Conservation (phyloP, 1,284 basidiomycete genomes). For the Xerocomus nothofagi region DNA sequence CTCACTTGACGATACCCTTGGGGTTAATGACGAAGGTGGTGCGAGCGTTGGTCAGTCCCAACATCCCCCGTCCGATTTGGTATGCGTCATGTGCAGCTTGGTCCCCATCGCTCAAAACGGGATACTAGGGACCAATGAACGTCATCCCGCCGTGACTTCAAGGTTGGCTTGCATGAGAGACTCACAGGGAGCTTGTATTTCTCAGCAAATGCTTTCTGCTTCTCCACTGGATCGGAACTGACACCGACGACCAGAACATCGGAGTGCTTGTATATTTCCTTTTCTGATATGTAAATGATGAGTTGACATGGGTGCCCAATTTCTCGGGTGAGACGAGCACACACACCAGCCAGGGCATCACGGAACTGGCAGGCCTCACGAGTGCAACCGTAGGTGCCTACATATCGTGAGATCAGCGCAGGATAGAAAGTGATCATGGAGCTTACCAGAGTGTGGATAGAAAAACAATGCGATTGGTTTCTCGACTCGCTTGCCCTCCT, state of each 20-base stretch:
- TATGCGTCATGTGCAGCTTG: slow-evolving; percentile 65
- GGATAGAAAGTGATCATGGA: neutral
- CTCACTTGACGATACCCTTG: slow-evolving; percentile 62
- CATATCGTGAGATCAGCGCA: slow-evolving; percentile 4
- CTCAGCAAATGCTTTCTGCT: slow-evolving; percentile 72
- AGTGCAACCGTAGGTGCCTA: slow-evolving; percentile 75
- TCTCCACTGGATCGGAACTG: slow-evolving; percentile 65
- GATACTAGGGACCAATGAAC: slow-evolving; percentile 48
- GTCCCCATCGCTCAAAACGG: slow-evolving; percentile 68
- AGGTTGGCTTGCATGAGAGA: neutral
- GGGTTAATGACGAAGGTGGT: slow-evolving; percentile 75
- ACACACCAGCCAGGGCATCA: slow-evolving; percentile 65
- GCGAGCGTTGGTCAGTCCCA: slow-evolving; percentile 65
- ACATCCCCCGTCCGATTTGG: slow-evolving; percentile 58
- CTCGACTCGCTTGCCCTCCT: slow-evolving; percentile 42
- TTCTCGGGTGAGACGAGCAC: neutral
- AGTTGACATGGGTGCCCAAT: neutral
- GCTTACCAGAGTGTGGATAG: slow-evolving; percentile 60
- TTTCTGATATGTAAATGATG: slow-evolving; percentile 43
- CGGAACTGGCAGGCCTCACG: slow-evolving; percentile 78
- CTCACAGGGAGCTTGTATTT: slow-evolving; percentile 65
- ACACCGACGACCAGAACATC: slow-evolving; percentile 70
- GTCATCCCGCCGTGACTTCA: neutral
- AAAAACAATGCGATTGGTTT: slow-evolving; percentile 72
- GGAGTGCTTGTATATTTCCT: slow-evolving; percentile 63